phyloP scores from a whole-genome alignment of 2,329 filamentous ascomycete species.

The Aspergillus hiratsukae region DNA sequence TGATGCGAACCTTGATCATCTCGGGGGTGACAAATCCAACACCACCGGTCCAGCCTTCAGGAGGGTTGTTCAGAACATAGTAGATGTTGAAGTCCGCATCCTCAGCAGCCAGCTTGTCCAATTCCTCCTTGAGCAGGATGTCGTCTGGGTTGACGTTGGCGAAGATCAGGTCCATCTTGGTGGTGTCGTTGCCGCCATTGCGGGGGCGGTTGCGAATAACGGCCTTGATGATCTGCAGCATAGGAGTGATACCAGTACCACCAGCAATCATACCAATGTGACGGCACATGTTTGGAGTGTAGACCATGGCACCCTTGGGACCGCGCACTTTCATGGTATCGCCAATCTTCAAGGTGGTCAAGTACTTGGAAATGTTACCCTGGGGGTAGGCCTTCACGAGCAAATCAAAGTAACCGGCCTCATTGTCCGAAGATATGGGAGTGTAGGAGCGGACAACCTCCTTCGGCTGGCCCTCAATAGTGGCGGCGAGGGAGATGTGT shows the following conservation, averaged over 20 bases:
- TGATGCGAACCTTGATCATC: constrained; percentile 73
- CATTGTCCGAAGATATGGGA: constrained; percentile 82
- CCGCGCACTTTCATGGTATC: constrained; percentile 86
- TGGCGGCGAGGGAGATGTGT: constrained; percentile 93
- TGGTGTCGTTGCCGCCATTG: constrained; percentile 69
- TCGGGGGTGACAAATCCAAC: constrained; percentile 93
- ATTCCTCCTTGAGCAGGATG: constrained; percentile 87
- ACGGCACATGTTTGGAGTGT: constrained; percentile 92
- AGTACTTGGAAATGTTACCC: constrained; percentile 93
- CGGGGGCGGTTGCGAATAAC: constrained; percentile 71
- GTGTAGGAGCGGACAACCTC: constrained; percentile 90
- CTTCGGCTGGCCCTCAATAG: constrained; percentile 69
- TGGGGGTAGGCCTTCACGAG: constrained; percentile 97
- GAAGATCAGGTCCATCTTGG: constrained; percentile 90
- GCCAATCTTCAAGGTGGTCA: constrained; percentile 77
- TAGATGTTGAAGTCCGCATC: constrained; percentile 81
- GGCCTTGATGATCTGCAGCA: constrained; percentile 93
- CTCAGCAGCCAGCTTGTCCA: constrained; percentile 71
- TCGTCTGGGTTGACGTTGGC: constrained; percentile 93
- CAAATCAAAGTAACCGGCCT: constrained; percentile 89
- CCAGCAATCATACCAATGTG: constrained; percentile 98
- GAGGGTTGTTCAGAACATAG: constrained; percentile 96
- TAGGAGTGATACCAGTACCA: constrained; percentile 95
- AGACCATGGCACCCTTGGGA: constrained; percentile 96
- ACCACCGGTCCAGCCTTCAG: constrained; percentile 84